phyloP scores from a whole-genome alignment of 148 eudicot genomes.

The Rhododendron ferrugineum region DNA sequence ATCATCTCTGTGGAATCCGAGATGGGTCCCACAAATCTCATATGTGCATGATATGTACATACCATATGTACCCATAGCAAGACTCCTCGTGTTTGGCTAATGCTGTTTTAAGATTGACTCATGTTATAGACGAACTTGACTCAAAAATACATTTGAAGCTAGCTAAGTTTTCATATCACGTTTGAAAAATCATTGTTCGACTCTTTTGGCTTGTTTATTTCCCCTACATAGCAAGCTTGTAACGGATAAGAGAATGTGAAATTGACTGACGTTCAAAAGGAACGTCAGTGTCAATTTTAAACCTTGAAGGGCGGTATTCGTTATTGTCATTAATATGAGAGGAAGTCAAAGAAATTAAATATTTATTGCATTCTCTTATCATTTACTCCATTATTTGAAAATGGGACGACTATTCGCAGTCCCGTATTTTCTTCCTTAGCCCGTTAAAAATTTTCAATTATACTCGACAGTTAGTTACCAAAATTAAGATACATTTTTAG shows the following conservation, averaged over 20 bases:
- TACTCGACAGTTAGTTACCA: no score
- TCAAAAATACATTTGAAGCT: neutral
- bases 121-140: neutral
- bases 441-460: no score
- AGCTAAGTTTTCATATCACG: neutral
- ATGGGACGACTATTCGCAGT: no score
- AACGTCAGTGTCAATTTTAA: neutral
- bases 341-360: neutral
- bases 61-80: no score
- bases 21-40: no score
- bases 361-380: no score
- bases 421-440: no score
- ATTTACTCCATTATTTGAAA: no score
- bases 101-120: neutral
- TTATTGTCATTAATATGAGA: neutral
- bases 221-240: neutral
- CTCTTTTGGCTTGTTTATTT: neutral
- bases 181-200: neutral
- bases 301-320: neutral
- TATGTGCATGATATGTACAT: no score
- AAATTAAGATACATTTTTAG: no score
- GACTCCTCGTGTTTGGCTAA: neutral
- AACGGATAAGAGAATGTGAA: neutral
- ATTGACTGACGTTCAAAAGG: neutral
- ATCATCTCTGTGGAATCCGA: no score